Evolutionary conservation across 2,329 filamentous ascomycete species (phyloP), one percentile per base, ranked within the genome.

Genomic region (Xylariaceae sp.): DNA sequence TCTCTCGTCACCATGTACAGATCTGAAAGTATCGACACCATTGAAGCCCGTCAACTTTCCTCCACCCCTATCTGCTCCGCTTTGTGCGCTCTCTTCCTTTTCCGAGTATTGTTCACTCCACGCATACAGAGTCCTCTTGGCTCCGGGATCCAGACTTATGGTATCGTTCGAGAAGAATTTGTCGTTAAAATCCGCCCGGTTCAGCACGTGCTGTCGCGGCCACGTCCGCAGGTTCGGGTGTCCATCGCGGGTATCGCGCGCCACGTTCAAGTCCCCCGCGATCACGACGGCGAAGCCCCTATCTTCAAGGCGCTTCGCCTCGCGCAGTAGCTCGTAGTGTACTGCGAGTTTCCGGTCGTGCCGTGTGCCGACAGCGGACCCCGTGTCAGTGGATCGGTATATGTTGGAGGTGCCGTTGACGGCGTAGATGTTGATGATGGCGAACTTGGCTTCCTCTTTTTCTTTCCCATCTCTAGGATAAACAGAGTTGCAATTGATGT

Each of bases 391-490:
- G 51, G 77, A 71, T 16, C 75, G 75, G 65, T 82, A 83, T 0
- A 74, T 68, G 24, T 74, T 75, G 0, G 75, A 69, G 0, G 82
- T 84, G 2, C 81, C 81, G 63, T 83, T 84, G 11, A 82, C 77
- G 36, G 79, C 78, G 62, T 83, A 84, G 26, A 82, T 73, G 61
- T 84, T 83, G 65, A 82, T 73, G 19, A 85, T 67, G 1, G 78
- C 77, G 0, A 83, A 55, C 29, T 71, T 75, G 11, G 14, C 8
- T 5, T 24, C 19, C 19, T n/a, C 14, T n/a, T n/a, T n/a, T n/a
- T n/a, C n/a, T n/a, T n/a, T n/a, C n/a, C n/a, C n/a, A n/a, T n/a
- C n/a, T n/a, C n/a, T n/a, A n/a, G n/a, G n/a, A n/a, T n/a, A n/a
- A n/a, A n/a, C n/a, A n/a, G n/a, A n/a, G n/a, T n/a, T n/a, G n/a